phyloP scores from a whole-genome alignment of 805 yeast species.

The Zygosaccharomyces gambellarensis region DNA sequence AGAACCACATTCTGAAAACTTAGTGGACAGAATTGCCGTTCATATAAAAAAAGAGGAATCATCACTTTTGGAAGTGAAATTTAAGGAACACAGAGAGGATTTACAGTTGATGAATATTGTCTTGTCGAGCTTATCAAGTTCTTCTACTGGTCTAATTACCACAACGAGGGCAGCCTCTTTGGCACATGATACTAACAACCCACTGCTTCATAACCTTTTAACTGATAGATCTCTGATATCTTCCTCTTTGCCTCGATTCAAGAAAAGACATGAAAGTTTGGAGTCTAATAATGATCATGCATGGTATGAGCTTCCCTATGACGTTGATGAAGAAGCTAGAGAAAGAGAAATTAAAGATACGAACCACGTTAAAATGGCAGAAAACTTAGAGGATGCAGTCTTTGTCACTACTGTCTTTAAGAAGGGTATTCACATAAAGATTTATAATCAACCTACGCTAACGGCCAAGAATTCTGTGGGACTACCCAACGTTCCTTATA shows the following conservation, averaged over 20 bases:
- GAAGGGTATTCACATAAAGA: constrained; percentile 52
- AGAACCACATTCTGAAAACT: constrained; percentile 16
- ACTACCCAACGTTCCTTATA: constrained; percentile 20
- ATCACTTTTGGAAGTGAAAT: constrained; percentile 7
- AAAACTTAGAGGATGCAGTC: constrained; percentile 21
- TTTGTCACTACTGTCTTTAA: constrained; percentile 67
- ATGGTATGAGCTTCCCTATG: constrained; percentile 22
- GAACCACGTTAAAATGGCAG: constrained; percentile 2
- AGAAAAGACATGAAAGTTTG: constrained; percentile 18
- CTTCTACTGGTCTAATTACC: constrained; percentile 81
- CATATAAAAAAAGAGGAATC: constrained; percentile 19
- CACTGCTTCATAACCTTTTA: constrained; percentile 80
- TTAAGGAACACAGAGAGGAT: constrained; percentile 58
- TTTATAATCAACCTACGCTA: constrained; percentile 23
- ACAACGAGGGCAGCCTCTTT: constrained; percentile 70
- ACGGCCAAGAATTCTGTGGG: constrained; percentile 25
- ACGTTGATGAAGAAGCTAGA: constrained; percentile 5
- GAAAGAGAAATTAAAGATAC: constrained; percentile 4
- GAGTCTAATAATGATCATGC: constrained; percentile 17
- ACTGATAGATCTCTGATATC: constrained; percentile 91
- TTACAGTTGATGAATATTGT: constrained; percentile 55
- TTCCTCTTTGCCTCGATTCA: constrained; percentile 75
- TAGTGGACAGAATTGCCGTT: constrained; percentile 20
- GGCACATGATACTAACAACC: constrained; percentile 50
- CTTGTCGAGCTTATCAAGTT: constrained; percentile 46